Percentiles rank a stretch among this genome's conserved stretches.
phyloP scores from a whole-genome alignment of 331 rosid species.

The Pyracantha coccinea region DNA sequence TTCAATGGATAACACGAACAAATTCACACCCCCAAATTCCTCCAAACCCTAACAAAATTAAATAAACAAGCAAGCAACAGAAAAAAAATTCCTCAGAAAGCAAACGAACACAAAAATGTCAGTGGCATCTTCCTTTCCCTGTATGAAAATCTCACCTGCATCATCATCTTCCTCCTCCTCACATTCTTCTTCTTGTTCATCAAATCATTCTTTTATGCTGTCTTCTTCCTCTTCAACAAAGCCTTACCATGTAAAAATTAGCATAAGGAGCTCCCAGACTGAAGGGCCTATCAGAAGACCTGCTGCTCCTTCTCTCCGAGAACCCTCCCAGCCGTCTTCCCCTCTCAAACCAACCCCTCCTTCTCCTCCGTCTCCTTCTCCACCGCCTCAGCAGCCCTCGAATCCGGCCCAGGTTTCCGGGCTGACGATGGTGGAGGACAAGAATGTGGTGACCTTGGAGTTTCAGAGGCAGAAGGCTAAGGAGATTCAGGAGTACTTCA shows the following conservation, averaged over 20 bases:
- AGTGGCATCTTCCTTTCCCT: slow-evolving; percentile 65
- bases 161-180: slow-evolving; percentile 32
- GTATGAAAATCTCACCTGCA: slow-evolving; percentile 52
- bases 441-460: slow-evolving; percentile 63
- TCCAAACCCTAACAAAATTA: too few relatives aligned
- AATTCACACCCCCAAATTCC: slow-evolving; percentile 14
- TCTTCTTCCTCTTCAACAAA: slow-evolving; percentile 30
- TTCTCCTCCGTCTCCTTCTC: slow-evolving; percentile 46
- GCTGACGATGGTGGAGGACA: slow-evolving; percentile 28
- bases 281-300: slow-evolving; percentile 99
- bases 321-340: slow-evolving; percentile 52
- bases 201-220: slow-evolving; percentile 31
- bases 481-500: slow-evolving; percentile 92
- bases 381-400: slow-evolving; percentile 24
- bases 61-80: too few relatives aligned
- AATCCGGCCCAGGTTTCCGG: slow-evolving; percentile 9
- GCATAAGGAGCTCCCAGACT: slow-evolving; percentile 62
- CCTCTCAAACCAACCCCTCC: slow-evolving; percentile 54
- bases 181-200: slow-evolving; percentile 27
- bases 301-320: slow-evolving; percentile 63
- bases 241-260: slow-evolving; percentile 16
- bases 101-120: slow-evolving; percentile 41
- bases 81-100: too few relatives aligned
- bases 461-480: slow-evolving; percentile 96
- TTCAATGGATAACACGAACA: slow-evolving; percentile 34